Evolutionary conservation across 2,329 filamentous ascomycete genomes (phyloP), one percentile per base, ranked within the genome.

Genomic region (Aspergillus neoniger): DNA sequence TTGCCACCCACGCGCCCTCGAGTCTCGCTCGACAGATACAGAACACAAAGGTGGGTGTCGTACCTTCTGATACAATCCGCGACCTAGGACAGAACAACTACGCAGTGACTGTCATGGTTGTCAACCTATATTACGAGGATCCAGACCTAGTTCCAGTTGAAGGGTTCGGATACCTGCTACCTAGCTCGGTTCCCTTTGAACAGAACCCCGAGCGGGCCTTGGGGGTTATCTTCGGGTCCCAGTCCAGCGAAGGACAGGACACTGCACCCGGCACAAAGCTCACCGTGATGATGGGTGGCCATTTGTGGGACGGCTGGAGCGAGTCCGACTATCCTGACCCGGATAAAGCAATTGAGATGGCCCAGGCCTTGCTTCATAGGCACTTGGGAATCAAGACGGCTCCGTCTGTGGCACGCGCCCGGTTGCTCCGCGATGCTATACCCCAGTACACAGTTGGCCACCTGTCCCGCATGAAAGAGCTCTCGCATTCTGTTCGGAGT

Each of bases 101-200:
- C 56, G 86, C 88, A 38, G 90, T 94, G 30, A 93, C 88, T 32
- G 92, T 97, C 67, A 93, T 93, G 88, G 91, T 93, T 2, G 90
- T 99, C 63, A 97, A 96, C 77, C 82, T 99, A 51, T 97, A 89
- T 83, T 99, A 89, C 75, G 80, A 83, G 1, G 81, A 86, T 47
- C 82, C 87, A 6, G 72, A 85, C 59, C 78, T 96, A 38, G 81
- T 91, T 52, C 85, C 86, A 14, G 80, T 87, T 58, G 78, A 81
- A 30, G 95, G 93, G 17, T 96, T 98, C 72, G 95, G 95, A 65
- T 98, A 98, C 76, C 85, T 99, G 5, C 90, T 99, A 61, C 94
- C 95, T 1, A 86, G 87, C 61, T 87, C 87, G 15, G 83, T 91
- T 1, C 84, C 88, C 3, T 81, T 83, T 51, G 85, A 86, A 39